phyloP scores from a whole-genome alignment of 1,284 basidiomycete species.

The Cutaneotrichosporon cutaneum region DNA sequence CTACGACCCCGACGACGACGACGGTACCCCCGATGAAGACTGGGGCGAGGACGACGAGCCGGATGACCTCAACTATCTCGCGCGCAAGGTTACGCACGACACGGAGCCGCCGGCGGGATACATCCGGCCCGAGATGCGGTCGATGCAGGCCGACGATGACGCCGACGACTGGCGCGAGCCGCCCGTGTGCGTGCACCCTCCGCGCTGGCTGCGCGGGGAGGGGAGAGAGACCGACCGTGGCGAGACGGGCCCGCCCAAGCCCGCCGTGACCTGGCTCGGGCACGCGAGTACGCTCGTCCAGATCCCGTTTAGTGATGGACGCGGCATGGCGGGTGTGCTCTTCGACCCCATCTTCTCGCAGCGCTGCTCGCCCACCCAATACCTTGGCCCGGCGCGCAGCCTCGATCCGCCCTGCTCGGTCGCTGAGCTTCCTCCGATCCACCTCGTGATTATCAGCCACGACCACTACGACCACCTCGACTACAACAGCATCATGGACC shows the following conservation, averaged over 20 bases:
- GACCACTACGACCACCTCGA: conserved; percentile 54
- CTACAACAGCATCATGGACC: conserved; percentile 49
- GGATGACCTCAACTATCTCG: conserved; percentile 10
- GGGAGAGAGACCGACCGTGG: not conserved
- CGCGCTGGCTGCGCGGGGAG: conserved; percentile 31
- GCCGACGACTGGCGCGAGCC: conserved; percentile 50
- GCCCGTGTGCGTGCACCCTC: conserved; percentile 39
- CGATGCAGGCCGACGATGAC: conserved; percentile 38
- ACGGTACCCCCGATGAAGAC: conserved; percentile 15
- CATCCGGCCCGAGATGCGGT: conserved; percentile 36
- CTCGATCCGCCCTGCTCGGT: conserved; percentile 47
- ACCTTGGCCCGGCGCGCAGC: conserved; percentile 47
- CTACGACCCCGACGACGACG: conserved; percentile 13
- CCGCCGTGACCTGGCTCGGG: conserved; percentile 49
- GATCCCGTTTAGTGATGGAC: conserved; percentile 29
- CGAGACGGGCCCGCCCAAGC: not conserved
- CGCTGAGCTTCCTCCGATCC: conserved; percentile 47
- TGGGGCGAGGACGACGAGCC: conserved; percentile 8
- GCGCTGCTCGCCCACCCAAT: conserved; percentile 50
- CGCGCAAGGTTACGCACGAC: conserved; percentile 4
- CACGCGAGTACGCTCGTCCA: conserved; percentile 48
- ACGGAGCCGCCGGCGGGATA: conserved; percentile 23
- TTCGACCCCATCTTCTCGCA: conserved; percentile 54
- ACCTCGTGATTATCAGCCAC: conserved; percentile 49
- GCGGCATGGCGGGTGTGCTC: conserved; percentile 37